Evolutionary conservation across 306 rosid genomes (phyloP).

Genomic region (Ammopiptanthus mongolicus): DNA sequence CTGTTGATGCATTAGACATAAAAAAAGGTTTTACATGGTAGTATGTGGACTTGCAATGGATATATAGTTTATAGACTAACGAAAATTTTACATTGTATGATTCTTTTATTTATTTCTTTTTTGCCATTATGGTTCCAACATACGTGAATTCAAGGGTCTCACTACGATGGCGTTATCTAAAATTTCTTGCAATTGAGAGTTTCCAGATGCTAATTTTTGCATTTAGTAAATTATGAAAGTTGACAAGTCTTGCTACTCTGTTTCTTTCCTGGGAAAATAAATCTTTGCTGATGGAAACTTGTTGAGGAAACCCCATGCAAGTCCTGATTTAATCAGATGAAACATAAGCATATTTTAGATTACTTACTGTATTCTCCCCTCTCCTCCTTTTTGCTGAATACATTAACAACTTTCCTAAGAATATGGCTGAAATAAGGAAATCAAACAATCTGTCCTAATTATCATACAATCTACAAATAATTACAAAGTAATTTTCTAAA

Average conservation of each 20-base stretch:
- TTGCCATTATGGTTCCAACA: not conserved
- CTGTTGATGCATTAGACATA: not conserved
- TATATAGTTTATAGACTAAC: not conserved
- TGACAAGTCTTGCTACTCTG: not conserved
- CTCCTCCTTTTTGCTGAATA: not conserved
- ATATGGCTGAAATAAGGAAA: too few species aligned
- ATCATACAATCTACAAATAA: too few species aligned
- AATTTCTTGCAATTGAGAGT: not conserved
- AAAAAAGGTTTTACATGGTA: not conserved
- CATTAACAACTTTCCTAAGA: too few species aligned
- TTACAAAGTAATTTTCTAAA: too few species aligned
- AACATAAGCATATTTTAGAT: not conserved
- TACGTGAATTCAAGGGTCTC: not conserved
- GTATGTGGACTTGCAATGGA: conserved; percentile 9
- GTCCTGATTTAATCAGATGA: not conserved
- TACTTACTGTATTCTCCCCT: not conserved
- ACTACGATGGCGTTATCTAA: not conserved
- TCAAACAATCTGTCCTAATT: too few species aligned
- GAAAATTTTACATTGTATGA: not conserved
- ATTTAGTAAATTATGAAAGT: not conserved
- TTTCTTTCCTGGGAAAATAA: not conserved
- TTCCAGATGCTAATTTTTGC: not conserved
- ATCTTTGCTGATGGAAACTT: not conserved
- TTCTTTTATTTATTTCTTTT: not conserved
- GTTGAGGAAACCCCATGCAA: not conserved